Conservation (phyloP, 2,329 filamentous ascomycete species). For the Cercospora sp. region DNA sequence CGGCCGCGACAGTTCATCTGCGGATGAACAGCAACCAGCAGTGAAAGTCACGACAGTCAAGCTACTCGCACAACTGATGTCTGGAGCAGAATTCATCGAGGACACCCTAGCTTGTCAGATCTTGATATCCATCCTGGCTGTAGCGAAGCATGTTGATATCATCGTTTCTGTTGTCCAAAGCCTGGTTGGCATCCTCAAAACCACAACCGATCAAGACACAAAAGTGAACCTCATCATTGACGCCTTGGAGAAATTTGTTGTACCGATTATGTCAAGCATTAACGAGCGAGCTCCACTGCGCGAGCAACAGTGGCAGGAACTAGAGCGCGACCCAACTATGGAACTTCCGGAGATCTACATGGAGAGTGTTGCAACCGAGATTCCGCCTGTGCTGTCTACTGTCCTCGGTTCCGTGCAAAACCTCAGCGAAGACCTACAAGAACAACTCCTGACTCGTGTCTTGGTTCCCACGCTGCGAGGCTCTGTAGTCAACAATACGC, state of each 20-base stretch:
- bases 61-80: constrained; percentile 43
- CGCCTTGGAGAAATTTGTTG: constrained; percentile 32
- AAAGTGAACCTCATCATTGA: constrained; percentile 27
- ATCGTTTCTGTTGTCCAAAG: constrained; percentile 39
- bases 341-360: constrained; percentile 30
- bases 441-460: constrained; percentile 19
- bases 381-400: constrained; percentile 16
- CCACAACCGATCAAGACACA: constrained; percentile 13
- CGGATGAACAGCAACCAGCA: constrained; percentile 14
- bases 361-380: constrained; percentile 15
- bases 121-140: constrained; percentile 36
- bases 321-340: constrained; percentile 20
- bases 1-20: constrained; percentile 13
- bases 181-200: constrained; percentile 36
- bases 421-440: not conserved
- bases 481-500: constrained; percentile 18
- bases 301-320: constrained; percentile 38
- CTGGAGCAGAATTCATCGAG: constrained; percentile 39
- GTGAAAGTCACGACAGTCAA: constrained; percentile 49
- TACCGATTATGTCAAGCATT: constrained; percentile 41
- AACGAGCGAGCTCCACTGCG: constrained; percentile 38
- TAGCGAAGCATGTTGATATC: constrained; percentile 43
- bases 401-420: constrained; percentile 12
- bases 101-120: constrained; percentile 36
- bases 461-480: constrained; percentile 23